Conservation (phyloP, 2,329 filamentous ascomycete species). For the Cercospora citrullina region DNA sequence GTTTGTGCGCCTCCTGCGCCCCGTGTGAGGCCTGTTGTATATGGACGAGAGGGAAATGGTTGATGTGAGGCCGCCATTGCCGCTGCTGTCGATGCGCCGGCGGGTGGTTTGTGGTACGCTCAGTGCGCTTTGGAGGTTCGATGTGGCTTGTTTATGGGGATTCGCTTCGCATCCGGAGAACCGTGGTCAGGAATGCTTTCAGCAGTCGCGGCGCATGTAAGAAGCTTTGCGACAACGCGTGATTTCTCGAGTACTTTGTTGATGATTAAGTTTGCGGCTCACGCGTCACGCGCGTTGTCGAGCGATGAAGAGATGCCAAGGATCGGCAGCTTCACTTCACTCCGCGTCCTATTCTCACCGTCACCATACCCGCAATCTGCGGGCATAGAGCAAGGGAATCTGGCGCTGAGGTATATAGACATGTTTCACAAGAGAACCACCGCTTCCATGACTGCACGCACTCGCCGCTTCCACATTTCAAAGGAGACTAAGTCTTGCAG, state of each 20-base stretch:
- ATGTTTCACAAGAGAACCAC: background rate
- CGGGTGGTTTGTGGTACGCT: background rate
- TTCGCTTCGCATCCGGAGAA: background rate
- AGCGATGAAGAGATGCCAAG: background rate
- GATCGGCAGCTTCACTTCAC: slow-evolving; percentile 2
- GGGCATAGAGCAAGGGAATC: background rate
- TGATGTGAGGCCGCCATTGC: slow-evolving; percentile 58
- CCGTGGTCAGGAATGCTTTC: background rate
- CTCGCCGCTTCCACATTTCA: background rate
- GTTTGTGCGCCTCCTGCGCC: slow-evolving; percentile 39
- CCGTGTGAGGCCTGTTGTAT: slow-evolving; percentile 48
- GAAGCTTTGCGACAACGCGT: background rate
- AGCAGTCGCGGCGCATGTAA: background rate
- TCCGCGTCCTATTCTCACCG: background rate
- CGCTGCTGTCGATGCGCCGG: slow-evolving; percentile 15
- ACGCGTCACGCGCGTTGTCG: slow-evolving; percentile 7
- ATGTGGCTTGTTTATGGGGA: no score
- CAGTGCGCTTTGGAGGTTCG: background rate
- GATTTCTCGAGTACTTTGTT: background rate
- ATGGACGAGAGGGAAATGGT: slow-evolving; percentile 57
- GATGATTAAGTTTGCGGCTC: background rate
- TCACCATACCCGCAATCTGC: background rate
- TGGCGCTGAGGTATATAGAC: background rate
- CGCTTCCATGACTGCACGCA: background rate
- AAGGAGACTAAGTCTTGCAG: background rate